Evolutionary conservation across 257 asterid genomes (phyloP), one percentile per base, ranked within the genome.

Genomic region (Capsicum baccatum): DNA sequence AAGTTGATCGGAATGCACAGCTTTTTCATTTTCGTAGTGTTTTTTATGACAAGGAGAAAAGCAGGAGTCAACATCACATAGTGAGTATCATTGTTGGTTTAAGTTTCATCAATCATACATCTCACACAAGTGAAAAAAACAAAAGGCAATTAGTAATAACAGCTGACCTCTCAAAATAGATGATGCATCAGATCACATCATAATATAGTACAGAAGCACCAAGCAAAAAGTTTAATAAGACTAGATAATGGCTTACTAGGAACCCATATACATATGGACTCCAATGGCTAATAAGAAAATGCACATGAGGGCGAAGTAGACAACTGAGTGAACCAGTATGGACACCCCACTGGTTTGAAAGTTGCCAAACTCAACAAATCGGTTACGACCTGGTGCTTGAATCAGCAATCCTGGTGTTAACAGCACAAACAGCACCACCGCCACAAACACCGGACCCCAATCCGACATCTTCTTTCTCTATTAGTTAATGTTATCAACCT

Each of bases 401-500:
- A 96, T 85, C 85, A 96, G 90, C 83, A 96, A 88, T 9, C 99
- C 98, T 59, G 98, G 98, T 2, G 95, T 89, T 57, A 94, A 80
- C 90, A 93, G 89, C 73, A 94, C 91, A 85, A 94, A 96, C 86
- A 94, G 93, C 89, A 96, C 94, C 89, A 94, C 95, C 39, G 94
- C 96, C 9, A 94, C 96, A 78, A 94, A 91, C 57, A 93, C 97
- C 37, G 98, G 97, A 11, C 96, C 99, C 99, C 98, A 96, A 84
- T 96, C 98, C 8, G 96, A 81, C 98, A 94, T 95, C 87, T 87
- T 83, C 2, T 3, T 19, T 3, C 64, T 55, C 2, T 60, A 19
- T 8, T 8, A 62, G 9, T 62, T 8, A 62, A 19, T 62, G 68
- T 62, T 19, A 11, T 11, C 70, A 64, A 64, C 42, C 3, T 67